Evolutionary conservation across 2,329 filamentous ascomycete genomes (phyloP), one percentile per base, ranked within the genome.

Genomic region (Aspergillus sp.): DNA sequence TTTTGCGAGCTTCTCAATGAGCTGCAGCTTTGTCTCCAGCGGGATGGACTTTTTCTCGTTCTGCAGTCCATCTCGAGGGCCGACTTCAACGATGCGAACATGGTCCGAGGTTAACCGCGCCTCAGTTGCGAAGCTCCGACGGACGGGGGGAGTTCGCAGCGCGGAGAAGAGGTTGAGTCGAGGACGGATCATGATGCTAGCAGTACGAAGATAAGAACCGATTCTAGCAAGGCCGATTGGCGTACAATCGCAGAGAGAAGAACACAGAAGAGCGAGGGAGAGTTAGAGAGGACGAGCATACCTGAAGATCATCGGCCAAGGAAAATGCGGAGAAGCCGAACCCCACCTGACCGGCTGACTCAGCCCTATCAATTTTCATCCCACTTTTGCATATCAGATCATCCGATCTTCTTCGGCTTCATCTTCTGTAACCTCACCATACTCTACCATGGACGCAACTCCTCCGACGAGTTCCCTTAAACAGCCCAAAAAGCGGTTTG

Each of bases 401-500:
- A 11, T 48, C 32, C 29, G n/a, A 16, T 46, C 32, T 16, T 19
- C 25, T 42, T 29, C 23, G 7, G 16, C 34, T 17, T 32, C 40
- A 32, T 43, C 47, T 16, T 29, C 38, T 23, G 20, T 23, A 13
- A 11, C 32, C 17, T 16, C 4, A 34, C 14, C n/a, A 17, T 20
- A 16, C 16, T 14, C 19, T 41, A 57, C 38, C 25, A 58, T 55
- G 54, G 56, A 54, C 2, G 47, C 31, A 20, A 32, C n/a, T 1
- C 14, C 49, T 13, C 47, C 50, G 7, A 10, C 50, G 14, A 53
- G 49, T 13, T 34, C 36, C 17, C 47, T 78, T 73, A 70, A 80
- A 79, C 88, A 93, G 64, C 94, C 94, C 19, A 96, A 89, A 78
- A 92, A 93, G 73, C 84, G 93, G 53, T 99, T 99, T 62, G 88